Evolutionary conservation across 2,329 filamentous ascomycete species (phyloP), one percentile per base, ranked within the genome.

Genomic region (Zopfia rhizophila): DNA sequence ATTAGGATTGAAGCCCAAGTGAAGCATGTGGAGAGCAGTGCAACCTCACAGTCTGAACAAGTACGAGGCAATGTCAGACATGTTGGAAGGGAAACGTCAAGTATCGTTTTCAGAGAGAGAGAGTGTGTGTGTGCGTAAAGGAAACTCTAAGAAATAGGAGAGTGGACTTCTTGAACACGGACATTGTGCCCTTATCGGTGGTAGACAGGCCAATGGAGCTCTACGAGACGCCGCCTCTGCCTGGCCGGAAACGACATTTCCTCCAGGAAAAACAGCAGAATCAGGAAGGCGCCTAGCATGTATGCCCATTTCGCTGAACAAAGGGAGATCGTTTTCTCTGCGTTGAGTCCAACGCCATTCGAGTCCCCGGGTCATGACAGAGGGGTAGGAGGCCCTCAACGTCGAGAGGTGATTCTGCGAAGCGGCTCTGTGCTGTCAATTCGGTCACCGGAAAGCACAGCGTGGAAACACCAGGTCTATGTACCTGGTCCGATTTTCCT

Each of bases 401-500:
- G 32, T 14, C 31, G 35, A 14, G 14, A 35, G 29, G 29, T 45
- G 30, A 17, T 51, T 25, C 55, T 69, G 25, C 59, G 61, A 36
- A 65, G 55, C 31, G 65, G 64, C 21, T 71, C 70, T 5, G 56
- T 68, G 10, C 52, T 71, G 19, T 70, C 68, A 1, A 63, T 72
- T 11, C 58, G 58, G 17, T 59, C 68, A 10, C 68, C 64, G 2
- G 70, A 72, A 45, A 39, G 63, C 12, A 66, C 59, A 4, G 60
- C 69, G 18, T 72, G 65, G 65, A 51, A 65, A 38, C 54, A 58
- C 7, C 58, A 65, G 7, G 44, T 71, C 11, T 77, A 78, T 56
- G 47, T 75, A 17, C 72, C 74, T 24, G 75, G 75, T 7, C 69
- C 70, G 1, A 75, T 78, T 37, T 64, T 64, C 41, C 57, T 77